Conservation (phyloP, 1,139 yeast genomes). For the Insectozyma bohioensis region DNA sequence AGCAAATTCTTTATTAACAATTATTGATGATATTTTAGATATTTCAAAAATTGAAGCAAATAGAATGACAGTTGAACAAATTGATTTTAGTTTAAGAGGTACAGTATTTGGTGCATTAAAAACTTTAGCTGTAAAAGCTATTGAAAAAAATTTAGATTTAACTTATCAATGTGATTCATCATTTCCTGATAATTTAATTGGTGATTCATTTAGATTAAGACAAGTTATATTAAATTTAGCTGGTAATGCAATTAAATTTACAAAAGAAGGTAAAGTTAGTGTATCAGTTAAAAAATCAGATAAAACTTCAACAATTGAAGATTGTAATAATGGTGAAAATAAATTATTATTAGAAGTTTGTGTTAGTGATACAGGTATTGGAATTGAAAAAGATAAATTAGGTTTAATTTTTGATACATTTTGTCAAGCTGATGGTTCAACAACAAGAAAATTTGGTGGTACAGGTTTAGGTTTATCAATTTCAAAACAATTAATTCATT, state of each 20-base stretch:
- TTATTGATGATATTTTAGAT: slow-evolving; percentile 86
- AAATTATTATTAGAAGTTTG: slow-evolving; percentile 76
- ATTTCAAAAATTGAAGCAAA: slow-evolving; percentile 91
- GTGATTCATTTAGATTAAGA: slow-evolving; percentile 82
- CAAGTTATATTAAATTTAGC: slow-evolving; percentile 83
- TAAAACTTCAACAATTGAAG: slow-evolving; percentile 41
- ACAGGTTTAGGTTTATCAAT: slow-evolving; percentile 85
- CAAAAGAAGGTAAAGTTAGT: slow-evolving; percentile 75
- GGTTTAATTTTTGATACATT: slow-evolving; percentile 85
- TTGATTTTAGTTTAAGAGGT: slow-evolving; percentile 80
- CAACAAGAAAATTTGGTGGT: slow-evolving; percentile 90
- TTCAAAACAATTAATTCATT: slow-evolving; percentile 79
- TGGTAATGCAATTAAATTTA: slow-evolving; percentile 86
- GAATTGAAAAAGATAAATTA: slow-evolving; percentile 78
- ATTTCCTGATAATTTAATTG: slow-evolving; percentile 82
- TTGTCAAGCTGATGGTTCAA: slow-evolving; percentile 91
- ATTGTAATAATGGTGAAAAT: slow-evolving; percentile 28
- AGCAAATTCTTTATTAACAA: slow-evolving; percentile 79
- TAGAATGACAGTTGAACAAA: slow-evolving; percentile 87
- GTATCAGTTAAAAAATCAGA: slow-evolving; percentile 57
- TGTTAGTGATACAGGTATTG: slow-evolving; percentile 87
- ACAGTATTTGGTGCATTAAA: slow-evolving; percentile 87
- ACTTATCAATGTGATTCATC: slow-evolving; percentile 82
- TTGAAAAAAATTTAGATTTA: slow-evolving; percentile 77
- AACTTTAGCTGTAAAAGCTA: slow-evolving; percentile 84